These are phyloP conservation scores for Tetrahymena thermophila DNA, from an alignment of 73 alveolate species.

Conservation along the genomic window DNA sequence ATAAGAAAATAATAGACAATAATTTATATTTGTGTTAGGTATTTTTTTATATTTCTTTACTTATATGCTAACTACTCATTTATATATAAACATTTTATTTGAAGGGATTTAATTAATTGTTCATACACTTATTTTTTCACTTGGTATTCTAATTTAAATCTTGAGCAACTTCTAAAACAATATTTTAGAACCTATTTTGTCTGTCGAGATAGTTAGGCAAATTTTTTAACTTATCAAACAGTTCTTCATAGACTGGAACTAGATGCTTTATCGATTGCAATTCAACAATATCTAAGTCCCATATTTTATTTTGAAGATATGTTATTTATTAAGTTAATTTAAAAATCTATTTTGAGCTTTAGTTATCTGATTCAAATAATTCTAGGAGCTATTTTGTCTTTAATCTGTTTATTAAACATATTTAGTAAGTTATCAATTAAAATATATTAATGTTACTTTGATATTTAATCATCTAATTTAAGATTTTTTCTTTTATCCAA, in stretches of 20 bases:
- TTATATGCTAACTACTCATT: no score
- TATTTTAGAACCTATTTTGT: background rate
- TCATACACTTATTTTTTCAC: background rate
- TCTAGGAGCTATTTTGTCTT: background rate
- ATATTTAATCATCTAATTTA: background rate
- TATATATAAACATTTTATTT: no score
- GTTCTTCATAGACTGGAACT: background rate
- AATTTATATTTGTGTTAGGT: no score
- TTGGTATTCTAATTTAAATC: background rate
- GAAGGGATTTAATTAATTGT: no score
- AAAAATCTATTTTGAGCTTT: background rate
- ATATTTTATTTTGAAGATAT: background rate
- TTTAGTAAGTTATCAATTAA: background rate
- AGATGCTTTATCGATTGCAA: background rate
- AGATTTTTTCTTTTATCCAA: background rate
- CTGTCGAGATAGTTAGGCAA: background rate
- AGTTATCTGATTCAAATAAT: background rate
- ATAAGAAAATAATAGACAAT: no score
- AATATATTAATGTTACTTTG: background rate
- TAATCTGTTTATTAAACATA: background rate
- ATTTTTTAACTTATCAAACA: background rate
- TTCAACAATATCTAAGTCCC: background rate
- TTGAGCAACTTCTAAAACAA: background rate
- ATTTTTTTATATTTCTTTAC: no score
- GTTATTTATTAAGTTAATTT: background rate